phyloP scores from a whole-genome alignment of 345 rosid genomes.

The Brassica rapa region DNA sequence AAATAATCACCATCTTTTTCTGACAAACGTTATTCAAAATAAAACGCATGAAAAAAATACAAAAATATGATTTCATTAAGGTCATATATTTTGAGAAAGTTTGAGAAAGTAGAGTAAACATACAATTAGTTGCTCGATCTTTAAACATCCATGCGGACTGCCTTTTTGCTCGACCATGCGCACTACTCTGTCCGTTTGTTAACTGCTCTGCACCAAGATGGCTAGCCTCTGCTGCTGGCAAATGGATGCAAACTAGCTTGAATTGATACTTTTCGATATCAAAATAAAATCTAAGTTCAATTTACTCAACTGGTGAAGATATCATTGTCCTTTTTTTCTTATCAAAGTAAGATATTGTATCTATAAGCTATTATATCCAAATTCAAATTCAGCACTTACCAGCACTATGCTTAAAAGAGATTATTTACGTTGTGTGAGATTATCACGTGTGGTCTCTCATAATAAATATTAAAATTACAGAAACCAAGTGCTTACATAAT shows the following conservation, averaged over 20 bases:
- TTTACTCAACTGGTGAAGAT: not conserved
- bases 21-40: not conserved
- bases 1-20: not conserved
- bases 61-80: not conserved
- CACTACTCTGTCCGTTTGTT: too few species aligned
- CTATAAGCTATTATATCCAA: not conserved
- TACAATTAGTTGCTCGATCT: not conserved
- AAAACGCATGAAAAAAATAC: not conserved
- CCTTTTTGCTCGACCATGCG: too few species aligned
- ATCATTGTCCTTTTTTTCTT: too few species aligned
- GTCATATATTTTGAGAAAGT: not conserved
- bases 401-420: not conserved
- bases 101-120: not conserved
- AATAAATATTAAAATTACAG: too few species aligned
- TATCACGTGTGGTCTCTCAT: not conserved
- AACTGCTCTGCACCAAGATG: too few species aligned
- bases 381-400: not conserved
- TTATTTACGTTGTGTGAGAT: not conserved
- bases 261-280: too few species aligned
- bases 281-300: not conserved
- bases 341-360: not conserved
- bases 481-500: too few species aligned
- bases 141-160: too few species aligned
- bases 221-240: too few species aligned
- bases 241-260: too few species aligned